Percentiles rank a stretch among this genome's conserved stretches.
phyloP scores from a whole-genome alignment of 1,284 basidiomycete species.

The Takashimella tepidaria region DNA sequence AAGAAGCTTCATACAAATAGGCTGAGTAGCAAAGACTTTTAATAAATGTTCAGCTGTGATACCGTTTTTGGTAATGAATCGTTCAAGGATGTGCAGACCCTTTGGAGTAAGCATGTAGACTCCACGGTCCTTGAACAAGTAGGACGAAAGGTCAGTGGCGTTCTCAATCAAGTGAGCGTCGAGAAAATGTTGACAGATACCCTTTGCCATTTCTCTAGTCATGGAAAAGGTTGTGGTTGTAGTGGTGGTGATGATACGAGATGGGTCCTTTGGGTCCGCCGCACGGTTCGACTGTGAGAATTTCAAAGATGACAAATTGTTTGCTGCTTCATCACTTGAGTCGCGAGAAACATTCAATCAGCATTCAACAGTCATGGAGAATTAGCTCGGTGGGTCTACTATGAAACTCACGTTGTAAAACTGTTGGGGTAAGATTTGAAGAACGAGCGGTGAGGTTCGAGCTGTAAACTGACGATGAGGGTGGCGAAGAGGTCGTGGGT shows the following conservation, averaged over 20 bases:
- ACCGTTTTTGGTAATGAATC: slow-evolving; percentile 99
- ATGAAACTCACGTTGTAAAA: slow-evolving; percentile 77
- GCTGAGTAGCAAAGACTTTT: slow-evolving; percentile 82
- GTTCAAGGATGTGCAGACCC: slow-evolving; percentile 94
- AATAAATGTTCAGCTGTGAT: slow-evolving; percentile 87
- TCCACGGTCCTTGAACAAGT: slow-evolving; percentile 94
- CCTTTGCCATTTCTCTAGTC: slow-evolving; percentile 98
- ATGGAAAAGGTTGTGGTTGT: slow-evolving; percentile 99
- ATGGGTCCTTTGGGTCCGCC: slow-evolving; percentile 93
- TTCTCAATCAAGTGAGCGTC: slow-evolving; percentile 97
- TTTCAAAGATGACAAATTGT: slow-evolving; percentile 90
- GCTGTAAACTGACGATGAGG: slow-evolving; percentile 85
- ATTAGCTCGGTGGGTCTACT: not conserved
- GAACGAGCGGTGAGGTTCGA: slow-evolving; percentile 87
- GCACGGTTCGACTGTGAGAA: slow-evolving; percentile 98
- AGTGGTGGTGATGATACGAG: slow-evolving; percentile 95
- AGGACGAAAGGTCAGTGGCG: slow-evolving; percentile 79
- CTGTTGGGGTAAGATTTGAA: slow-evolving; percentile 92
- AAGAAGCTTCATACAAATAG: slow-evolving; percentile 96
- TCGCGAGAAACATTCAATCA: slow-evolving; percentile 4
- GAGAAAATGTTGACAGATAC: slow-evolving; percentile 99
- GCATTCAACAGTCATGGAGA: not conserved
- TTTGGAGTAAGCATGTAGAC: slow-evolving; percentile 95
- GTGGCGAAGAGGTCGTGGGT: slow-evolving; percentile 98
- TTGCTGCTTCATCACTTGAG: slow-evolving; percentile 83